Percentiles rank a stretch among this genome's conserved stretches.
phyloP scores from a whole-genome alignment of 495 filamentous ascomycete genomes.

The Clavariopsis aquatica region DNA sequence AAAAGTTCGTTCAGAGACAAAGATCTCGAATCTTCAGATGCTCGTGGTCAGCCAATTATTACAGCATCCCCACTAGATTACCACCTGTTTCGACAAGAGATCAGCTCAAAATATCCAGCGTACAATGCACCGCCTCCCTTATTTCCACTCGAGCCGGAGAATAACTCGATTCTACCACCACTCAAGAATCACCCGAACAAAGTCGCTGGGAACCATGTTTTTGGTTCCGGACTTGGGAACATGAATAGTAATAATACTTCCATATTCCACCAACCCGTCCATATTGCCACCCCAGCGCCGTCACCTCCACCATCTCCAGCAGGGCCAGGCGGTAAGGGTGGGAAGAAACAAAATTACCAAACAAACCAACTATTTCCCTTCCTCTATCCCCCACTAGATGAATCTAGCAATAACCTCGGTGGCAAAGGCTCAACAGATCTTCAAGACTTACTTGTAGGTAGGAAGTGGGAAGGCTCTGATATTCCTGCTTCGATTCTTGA shows the following conservation, averaged over 20 bases:
- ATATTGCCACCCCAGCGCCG: constrained; percentile 97
- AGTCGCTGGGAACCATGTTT: constrained; percentile 40
- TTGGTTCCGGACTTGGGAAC: constrained; percentile 41
- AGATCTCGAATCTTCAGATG: constrained; percentile 40
- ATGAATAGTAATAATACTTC: constrained; percentile 62
- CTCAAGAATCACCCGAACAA: constrained; percentile 69
- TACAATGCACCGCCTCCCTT: constrained; percentile 85
- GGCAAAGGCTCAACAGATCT: constrained; percentile 78
- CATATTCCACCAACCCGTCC: constrained; percentile 92
- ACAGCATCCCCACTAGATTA: constrained; percentile 94
- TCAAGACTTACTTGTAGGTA: constrained; percentile 74
- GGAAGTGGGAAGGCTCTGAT: constrained; percentile 86
- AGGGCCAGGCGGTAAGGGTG: constrained; percentile 82
- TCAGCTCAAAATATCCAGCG: constrained; percentile 97
- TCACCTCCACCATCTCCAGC: constrained; percentile 93
- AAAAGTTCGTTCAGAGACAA: constrained; percentile 65
- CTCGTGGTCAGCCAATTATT: constrained; percentile 63
- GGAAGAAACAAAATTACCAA: constrained; percentile 98
- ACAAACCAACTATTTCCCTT: constrained; percentile 99
- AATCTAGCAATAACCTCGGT: constrained; percentile 76
- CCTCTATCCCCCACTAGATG: constrained; percentile 89
- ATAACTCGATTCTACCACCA: constrained; percentile 85
- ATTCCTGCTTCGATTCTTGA: constrained; percentile 91
- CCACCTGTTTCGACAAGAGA: constrained; percentile 92
- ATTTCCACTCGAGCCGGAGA: constrained; percentile 84